These are phyloP conservation scores for Hagleromyces aurorensis DNA, from an alignment of 805 yeast species.

Conservation along the genomic window DNA sequence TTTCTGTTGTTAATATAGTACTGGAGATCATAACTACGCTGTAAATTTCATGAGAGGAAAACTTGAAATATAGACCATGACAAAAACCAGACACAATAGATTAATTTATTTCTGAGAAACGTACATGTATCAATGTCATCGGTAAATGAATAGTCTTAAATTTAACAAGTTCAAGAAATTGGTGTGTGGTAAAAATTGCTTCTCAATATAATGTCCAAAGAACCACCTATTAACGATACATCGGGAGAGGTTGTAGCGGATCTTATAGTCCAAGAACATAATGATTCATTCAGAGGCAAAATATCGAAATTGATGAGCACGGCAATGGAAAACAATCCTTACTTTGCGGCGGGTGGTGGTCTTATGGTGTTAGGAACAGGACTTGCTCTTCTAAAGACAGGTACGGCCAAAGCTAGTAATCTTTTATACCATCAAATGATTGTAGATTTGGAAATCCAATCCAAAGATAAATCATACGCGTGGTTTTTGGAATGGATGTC, in stretches of 20 bases:
- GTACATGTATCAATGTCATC: too few relatives aligned
- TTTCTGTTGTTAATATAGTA: too few relatives aligned
- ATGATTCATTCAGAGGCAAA: slow-evolving; percentile 25
- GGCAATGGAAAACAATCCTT: slow-evolving; percentile 70
- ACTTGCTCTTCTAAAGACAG: slow-evolving; percentile 68
- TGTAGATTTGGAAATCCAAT: slow-evolving; percentile 88
- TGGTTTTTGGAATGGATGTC: slow-evolving; percentile 99
- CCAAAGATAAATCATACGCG: slow-evolving; percentile 83
- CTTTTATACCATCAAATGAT: slow-evolving; percentile 74
- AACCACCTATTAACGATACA: background rate
- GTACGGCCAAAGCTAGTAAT: slow-evolving; percentile 52
- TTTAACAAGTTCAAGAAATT: too few relatives aligned
- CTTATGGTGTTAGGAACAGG: slow-evolving; percentile 91
- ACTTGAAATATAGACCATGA: too few relatives aligned
- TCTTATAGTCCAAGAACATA: too few relatives aligned
- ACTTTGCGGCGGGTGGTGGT: slow-evolving; percentile 98
- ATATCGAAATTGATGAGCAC: slow-evolving; percentile 39
- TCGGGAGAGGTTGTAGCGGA: background rate
- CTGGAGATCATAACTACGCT: too few relatives aligned
- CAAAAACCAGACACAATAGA: too few relatives aligned
- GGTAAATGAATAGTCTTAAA: too few relatives aligned
- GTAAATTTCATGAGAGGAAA: too few relatives aligned
- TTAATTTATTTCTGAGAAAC: too few relatives aligned
- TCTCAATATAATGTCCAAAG: background rate
- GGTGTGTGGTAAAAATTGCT: background rate